Conservation (phyloP, 139 green algal genomes). For the Astrephomene gubernaculifera region DNA sequence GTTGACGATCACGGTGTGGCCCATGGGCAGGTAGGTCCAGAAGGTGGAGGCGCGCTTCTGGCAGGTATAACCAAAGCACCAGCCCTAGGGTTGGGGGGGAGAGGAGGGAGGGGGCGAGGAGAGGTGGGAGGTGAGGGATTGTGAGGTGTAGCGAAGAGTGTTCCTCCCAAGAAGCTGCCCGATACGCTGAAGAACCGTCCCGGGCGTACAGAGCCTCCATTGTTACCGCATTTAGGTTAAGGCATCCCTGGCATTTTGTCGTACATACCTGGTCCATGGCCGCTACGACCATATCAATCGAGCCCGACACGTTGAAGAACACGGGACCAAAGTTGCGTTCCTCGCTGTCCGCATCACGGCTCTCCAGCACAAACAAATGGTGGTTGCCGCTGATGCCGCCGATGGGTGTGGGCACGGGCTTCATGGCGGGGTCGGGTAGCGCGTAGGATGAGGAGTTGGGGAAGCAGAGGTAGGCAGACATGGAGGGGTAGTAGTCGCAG, state of each 20-base stretch:
- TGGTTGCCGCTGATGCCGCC: slow-evolving; percentile 54
- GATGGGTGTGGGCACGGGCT: slow-evolving; percentile 36
- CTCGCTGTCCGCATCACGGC: slow-evolving; percentile 66
- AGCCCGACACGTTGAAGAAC: slow-evolving; percentile 40
- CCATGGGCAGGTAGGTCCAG: slow-evolving; percentile 57
- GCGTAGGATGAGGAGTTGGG: slow-evolving; percentile 16
- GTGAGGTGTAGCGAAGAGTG: background rate
- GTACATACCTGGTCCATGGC: slow-evolving; percentile 32
- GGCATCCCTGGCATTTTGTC: background rate
- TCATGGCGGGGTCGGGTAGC: slow-evolving; percentile 21
- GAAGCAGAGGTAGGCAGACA: slow-evolving; percentile 51
- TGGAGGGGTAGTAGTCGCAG: slow-evolving; percentile 36
- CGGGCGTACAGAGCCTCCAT: too few relatives aligned
- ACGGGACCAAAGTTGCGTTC: slow-evolving; percentile 68
- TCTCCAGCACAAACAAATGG: slow-evolving; percentile 64
- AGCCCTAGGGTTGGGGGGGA: slow-evolving; percentile 46
- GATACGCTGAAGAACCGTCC: background rate
- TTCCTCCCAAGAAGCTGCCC: background rate
- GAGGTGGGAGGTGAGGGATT: background rate
- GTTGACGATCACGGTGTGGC: slow-evolving; percentile 44
- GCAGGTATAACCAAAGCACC: slow-evolving; percentile 71
- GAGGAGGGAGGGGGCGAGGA: background rate
- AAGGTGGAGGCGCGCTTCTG: slow-evolving; percentile 55
- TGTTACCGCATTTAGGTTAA: too few relatives aligned
- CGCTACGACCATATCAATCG: slow-evolving; percentile 36